A percentile compares a stretch with the other conserved stretches of the same genome.
These are phyloP conservation scores for Zoysia japonica DNA, from an alignment of 176 grass and related monocot species.

Conservation along the genomic window DNA sequence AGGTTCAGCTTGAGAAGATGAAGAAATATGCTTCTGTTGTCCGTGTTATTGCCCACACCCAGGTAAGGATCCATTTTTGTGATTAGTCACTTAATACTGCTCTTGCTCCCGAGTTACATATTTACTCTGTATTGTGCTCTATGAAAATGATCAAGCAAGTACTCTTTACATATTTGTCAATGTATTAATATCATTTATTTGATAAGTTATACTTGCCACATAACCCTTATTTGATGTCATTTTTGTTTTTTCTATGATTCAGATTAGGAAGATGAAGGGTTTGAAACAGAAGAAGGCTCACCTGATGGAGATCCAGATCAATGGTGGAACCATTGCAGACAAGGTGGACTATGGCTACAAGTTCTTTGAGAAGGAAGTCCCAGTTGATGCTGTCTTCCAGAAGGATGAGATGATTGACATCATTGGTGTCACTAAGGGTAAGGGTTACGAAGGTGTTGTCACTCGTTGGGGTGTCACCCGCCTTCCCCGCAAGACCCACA, in stretches of 20 bases:
- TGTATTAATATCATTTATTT: no score
- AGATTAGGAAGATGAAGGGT: background rate
- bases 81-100: no score
- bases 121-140: no score
- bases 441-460: background rate
- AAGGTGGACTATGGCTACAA: conserved; percentile 5
- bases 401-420: conserved; percentile 3
- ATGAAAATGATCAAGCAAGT: no score
- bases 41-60: background rate
- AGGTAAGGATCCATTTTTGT: background rate
- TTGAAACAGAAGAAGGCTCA: conserved; percentile 2
- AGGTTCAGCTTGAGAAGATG: background rate
- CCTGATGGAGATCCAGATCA: conserved; percentile 4
- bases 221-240: background rate
- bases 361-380: conserved; percentile 6
- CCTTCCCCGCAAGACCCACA: conserved; percentile 6
- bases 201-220: no score
- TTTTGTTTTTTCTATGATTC: background rate
- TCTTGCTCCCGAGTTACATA: no score
- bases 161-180: no score
- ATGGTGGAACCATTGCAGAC: background rate
- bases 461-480: conserved; percentile 5
- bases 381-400: background rate
- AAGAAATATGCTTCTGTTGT: conserved; percentile 3
- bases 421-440: background rate